Conservation (phyloP, 2,329 filamentous ascomycete species). For the Basipetospora chlamydospora region DNA sequence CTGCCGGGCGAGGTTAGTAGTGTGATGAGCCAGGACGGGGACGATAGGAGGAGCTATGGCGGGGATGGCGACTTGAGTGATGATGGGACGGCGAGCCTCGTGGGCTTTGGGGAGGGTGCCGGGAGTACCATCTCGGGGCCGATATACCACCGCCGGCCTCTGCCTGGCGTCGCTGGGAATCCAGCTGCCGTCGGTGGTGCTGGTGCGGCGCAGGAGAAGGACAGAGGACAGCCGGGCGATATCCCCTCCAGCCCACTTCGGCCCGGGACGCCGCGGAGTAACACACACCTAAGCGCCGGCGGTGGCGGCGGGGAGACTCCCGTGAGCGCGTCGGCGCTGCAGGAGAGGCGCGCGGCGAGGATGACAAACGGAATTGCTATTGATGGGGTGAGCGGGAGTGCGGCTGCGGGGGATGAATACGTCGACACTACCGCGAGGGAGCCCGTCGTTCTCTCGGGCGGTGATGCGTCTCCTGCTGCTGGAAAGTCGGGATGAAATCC, state of each 20-base stretch:
- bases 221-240: too few relatives aligned
- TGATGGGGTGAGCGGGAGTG: constrained; percentile 32
- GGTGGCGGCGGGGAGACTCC: constrained; percentile 26
- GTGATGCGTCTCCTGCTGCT: too few relatives aligned
- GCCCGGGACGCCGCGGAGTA: too few relatives aligned
- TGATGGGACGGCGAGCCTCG: constrained; percentile 68
- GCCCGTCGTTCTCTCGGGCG: too few relatives aligned
- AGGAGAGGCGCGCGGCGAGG: constrained; percentile 44
- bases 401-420: constrained; percentile 37
- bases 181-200: constrained; percentile 14
- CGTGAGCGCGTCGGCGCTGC: constrained; percentile 28
- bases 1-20: constrained; percentile 30
- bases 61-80: constrained; percentile 67
- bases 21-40: constrained; percentile 47
- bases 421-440: constrained; percentile 51
- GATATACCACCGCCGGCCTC: constrained; percentile 43
- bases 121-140: constrained; percentile 73
- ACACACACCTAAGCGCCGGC: constrained; percentile 9
- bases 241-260: too few relatives aligned
- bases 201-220: too few relatives aligned
- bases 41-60: constrained; percentile 30
- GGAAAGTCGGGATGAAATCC: too few relatives aligned
- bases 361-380: constrained; percentile 52
- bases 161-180: too few relatives aligned
- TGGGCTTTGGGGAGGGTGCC: constrained; percentile 86